Percentiles rank a stretch among this genome's conserved stretches.
Conservation (phyloP, 805 yeast genomes). For the Cephaloascus albidus region DNA sequence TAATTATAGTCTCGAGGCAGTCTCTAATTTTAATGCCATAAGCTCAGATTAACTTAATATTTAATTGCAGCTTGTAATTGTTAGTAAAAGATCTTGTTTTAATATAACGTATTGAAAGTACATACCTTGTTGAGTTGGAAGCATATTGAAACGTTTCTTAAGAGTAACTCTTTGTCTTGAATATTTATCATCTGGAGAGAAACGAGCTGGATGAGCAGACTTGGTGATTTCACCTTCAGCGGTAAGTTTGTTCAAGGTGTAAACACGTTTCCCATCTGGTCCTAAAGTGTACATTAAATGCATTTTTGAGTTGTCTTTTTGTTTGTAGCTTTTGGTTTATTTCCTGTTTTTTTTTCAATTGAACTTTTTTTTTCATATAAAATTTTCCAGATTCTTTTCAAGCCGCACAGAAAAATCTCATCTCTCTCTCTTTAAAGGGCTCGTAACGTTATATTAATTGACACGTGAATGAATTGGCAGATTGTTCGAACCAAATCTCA, state of each 20-base stretch:
- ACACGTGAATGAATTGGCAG: no score
- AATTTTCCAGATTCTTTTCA: no score
- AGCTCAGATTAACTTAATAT: not conserved
- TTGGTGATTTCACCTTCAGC: slow-evolving; percentile 90
- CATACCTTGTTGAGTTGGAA: slow-evolving; percentile 66
- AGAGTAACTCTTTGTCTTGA: slow-evolving; percentile 98
- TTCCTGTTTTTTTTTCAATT: no score
- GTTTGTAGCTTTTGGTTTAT: not conserved
- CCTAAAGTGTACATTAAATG: slow-evolving; percentile 98
- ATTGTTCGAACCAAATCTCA: no score
- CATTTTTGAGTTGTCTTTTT: slow-evolving; percentile 37
- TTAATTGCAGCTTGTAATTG: not conserved
- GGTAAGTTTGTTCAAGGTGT: slow-evolving; percentile 79
- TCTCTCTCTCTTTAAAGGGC: no score
- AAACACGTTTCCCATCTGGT: slow-evolving; percentile 89
- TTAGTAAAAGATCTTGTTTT: not conserved
- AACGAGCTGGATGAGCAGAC: slow-evolving; percentile 99
- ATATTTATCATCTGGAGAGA: slow-evolving; percentile 98
- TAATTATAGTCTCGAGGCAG: not conserved
- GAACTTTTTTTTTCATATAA: no score
- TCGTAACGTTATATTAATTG: no score
- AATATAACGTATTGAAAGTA: not conserved
- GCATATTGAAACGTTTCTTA: slow-evolving; percentile 84
- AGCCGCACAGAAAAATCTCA: no score
- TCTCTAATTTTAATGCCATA: not conserved